Conservation (phyloP, 2,329 filamentous ascomycete species). For the Neofusicoccum laricinum region DNA sequence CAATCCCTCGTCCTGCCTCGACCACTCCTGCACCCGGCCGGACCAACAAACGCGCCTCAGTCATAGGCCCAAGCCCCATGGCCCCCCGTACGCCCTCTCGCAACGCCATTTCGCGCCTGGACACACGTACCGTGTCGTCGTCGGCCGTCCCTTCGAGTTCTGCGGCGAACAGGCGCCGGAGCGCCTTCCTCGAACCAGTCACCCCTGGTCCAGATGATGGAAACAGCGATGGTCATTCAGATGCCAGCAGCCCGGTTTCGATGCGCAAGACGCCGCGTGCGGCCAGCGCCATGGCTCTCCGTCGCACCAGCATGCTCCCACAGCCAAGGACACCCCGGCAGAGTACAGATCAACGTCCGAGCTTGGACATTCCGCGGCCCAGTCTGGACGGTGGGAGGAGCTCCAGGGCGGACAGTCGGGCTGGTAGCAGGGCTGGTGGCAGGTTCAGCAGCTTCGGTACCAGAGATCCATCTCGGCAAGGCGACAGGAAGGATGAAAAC, state of each 20-base stretch:
- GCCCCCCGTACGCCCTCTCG: conserved; percentile 12
- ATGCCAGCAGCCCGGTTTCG: conserved; percentile 1
- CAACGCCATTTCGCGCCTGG: conserved; percentile 8
- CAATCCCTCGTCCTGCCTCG: conserved; percentile 24
- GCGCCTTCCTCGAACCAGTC: conserved; percentile 5
- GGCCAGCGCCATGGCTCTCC: conserved; percentile 3
- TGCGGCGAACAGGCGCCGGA: neutral
- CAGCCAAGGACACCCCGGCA: conserved; percentile 2
- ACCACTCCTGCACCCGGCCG: conserved; percentile 26
- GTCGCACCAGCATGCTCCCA: conserved; percentile 14
- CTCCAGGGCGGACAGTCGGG: conserved; percentile 9
- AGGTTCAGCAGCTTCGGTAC: conserved; percentile 2
- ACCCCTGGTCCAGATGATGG: neutral
- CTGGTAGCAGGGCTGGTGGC: conserved; percentile 11
- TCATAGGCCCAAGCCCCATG: neutral
- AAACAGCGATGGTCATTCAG: neutral
- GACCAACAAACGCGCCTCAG: neutral
- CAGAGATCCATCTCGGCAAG: neutral
- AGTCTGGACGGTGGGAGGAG: conserved; percentile 9
- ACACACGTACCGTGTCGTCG: conserved; percentile 3
- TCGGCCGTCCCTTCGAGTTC: neutral
- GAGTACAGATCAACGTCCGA: neutral
- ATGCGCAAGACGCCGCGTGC: conserved; percentile 9
- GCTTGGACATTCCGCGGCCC: conserved; percentile 4
- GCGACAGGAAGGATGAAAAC: neutral